Percentiles rank a stretch among this genome's conserved stretches.
Evolutionary conservation across 2,329 filamentous ascomycete species (phyloP).

Genomic region (Trichoderma atrobrunneum): DNA sequence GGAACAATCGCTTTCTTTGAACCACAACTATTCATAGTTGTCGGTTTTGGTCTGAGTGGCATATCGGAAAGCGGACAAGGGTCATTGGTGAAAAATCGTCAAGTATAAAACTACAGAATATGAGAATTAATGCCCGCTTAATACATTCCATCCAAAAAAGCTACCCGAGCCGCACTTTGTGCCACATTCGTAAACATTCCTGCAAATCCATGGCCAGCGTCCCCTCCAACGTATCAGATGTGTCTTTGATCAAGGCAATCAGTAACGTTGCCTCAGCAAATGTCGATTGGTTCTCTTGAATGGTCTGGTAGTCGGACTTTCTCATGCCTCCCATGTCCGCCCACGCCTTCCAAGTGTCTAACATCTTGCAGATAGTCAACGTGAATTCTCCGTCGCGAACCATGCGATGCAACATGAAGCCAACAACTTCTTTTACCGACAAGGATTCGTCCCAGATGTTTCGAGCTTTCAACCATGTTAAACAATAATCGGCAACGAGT

Average conservation of each 20-base stretch:
- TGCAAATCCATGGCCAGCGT: slow-evolving; percentile 52
- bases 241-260: slow-evolving; percentile 47
- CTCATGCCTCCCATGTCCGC: slow-evolving; percentile 55
- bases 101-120: not conserved
- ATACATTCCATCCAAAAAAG: not conserved
- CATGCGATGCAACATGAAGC: slow-evolving; percentile 51
- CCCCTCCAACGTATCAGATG: slow-evolving; percentile 45
- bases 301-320: slow-evolving; percentile 40
- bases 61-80: not conserved
- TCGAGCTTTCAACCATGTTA: slow-evolving; percentile 43
- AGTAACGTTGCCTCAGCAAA: slow-evolving; percentile 51
- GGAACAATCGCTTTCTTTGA: not conserved
- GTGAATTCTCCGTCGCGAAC: slow-evolving; percentile 48
- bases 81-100: not conserved
- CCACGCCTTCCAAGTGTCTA: slow-evolving; percentile 55
- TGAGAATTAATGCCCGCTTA: not conserved
- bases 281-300: slow-evolving; percentile 38
- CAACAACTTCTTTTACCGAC: slow-evolving; percentile 42
- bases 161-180: slow-evolving; percentile 49
- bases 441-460: slow-evolving; percentile 27
- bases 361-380: slow-evolving; percentile 38
- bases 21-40: not conserved
- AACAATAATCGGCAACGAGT: slow-evolving; percentile 43
- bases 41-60: not conserved
- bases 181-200: slow-evolving; percentile 54